Evolutionary conservation across 2,329 filamentous ascomycete species (phyloP).

Genomic region (Talaromyces sp.): DNA sequence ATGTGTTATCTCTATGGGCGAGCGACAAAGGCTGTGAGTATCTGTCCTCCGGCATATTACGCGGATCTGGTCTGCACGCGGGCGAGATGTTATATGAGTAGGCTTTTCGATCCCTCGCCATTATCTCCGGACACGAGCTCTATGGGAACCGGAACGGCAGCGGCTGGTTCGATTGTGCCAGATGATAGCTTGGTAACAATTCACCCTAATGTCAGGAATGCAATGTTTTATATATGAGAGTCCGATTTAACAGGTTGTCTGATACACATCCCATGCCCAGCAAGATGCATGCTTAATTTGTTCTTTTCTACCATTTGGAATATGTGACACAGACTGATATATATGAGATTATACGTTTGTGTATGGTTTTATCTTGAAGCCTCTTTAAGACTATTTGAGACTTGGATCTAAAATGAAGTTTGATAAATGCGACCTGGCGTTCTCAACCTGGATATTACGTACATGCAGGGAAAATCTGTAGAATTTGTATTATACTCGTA

Average conservation of each 20-base stretch:
- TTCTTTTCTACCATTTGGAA: no score
- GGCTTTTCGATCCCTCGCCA: constrained; percentile 53
- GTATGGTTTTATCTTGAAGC: background rate
- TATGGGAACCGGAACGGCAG: constrained; percentile 17
- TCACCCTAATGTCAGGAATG: constrained; percentile 22
- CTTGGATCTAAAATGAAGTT: no score
- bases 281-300: no score
- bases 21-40: constrained; percentile 79
- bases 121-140: constrained; percentile 24
- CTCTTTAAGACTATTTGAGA: no score
- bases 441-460: background rate
- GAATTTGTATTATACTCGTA: background rate
- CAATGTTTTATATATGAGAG: constrained; percentile 14
- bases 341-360: background rate
- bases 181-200: constrained; percentile 13
- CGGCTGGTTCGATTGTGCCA: constrained; percentile 20
- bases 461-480: background rate
- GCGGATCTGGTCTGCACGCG: constrained; percentile 81
- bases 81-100: constrained; percentile 67
- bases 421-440: no score
- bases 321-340: background rate
- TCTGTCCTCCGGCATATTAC: constrained; percentile 86
- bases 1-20: constrained; percentile 80
- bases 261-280: background rate
- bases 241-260: background rate